Evolutionary conservation across 169 alveolate genomes (phyloP).

Genomic region (Cryptosporidium muris): DNA sequence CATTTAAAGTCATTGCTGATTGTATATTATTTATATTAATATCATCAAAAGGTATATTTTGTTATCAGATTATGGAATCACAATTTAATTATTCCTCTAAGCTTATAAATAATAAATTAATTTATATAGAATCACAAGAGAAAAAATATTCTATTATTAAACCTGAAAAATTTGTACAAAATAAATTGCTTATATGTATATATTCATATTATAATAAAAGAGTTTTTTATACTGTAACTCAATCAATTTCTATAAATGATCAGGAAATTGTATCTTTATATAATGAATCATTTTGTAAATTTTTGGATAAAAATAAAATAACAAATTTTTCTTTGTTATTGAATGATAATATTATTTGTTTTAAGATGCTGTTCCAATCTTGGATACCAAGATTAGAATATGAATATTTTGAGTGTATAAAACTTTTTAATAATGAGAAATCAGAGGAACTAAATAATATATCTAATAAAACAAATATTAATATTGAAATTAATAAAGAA

Average conservation of each 20-base stretch:
- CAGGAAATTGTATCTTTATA: constrained; percentile 23
- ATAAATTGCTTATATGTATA: constrained; percentile 34
- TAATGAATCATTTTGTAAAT: constrained; percentile 13
- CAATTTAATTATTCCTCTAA: constrained; percentile 6
- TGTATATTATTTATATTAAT: constrained; percentile 7
- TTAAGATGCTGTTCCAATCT: constrained; percentile 36
- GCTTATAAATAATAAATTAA: background rate
- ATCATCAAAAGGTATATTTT: constrained; percentile 20
- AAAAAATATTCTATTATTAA: background rate
- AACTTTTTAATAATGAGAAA: constrained; percentile 7
- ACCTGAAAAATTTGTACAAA: background rate
- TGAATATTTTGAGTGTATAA: constrained; percentile 17
- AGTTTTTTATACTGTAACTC: constrained; percentile 26
- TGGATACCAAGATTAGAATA: constrained; percentile 55
- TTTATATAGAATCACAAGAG: background rate
- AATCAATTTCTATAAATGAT: constrained; percentile 1
- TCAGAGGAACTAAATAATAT: no score
- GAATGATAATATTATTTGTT: constrained; percentile 15
- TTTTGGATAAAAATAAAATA: background rate
- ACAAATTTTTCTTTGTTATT: background rate
- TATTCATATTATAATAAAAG: constrained; percentile 13
- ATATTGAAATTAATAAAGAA: no score
- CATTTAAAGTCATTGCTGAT: constrained; percentile 13
- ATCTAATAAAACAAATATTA: no score
- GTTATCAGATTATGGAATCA: constrained; percentile 37